Percentiles rank a stretch among this genome's conserved stretches.
Evolutionary conservation across 1,284 basidiomycete genomes (phyloP).

Genomic region (Grifola frondosa): DNA sequence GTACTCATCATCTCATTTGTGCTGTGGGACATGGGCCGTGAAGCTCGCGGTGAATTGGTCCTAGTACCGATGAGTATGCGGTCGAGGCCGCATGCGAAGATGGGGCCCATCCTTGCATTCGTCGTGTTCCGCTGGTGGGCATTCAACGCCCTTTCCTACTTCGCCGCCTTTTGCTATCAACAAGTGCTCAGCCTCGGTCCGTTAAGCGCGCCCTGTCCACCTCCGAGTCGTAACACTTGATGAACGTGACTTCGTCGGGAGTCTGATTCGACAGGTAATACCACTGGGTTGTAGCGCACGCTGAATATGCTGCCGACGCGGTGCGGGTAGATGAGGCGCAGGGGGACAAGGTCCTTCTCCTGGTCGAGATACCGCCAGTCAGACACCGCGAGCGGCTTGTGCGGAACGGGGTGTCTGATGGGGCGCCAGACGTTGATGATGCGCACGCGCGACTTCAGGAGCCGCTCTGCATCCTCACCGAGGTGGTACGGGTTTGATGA

Average conservation of each 20-base stretch:
- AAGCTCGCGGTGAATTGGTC: conserved; percentile 29
- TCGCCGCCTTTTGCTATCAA: too few relatives aligned
- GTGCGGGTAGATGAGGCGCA: conserved; percentile 34
- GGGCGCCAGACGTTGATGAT: conserved; percentile 60
- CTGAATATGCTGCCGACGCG: conserved; percentile 37
- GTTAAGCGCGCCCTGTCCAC: conserved; percentile 40
- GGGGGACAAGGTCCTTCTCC: conserved; percentile 35
- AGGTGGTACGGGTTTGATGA: conserved; percentile 87
- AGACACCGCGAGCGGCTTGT: conserved; percentile 48
- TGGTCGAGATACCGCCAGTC: conserved; percentile 43
- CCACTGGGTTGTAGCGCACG: conserved; percentile 43
- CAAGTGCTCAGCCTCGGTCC: too few relatives aligned
- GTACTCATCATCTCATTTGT: conserved; percentile 31
- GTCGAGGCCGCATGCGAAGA: conserved; percentile 32
- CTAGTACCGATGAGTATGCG: conserved; percentile 38
- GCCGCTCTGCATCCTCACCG: conserved; percentile 70
- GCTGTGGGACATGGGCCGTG: conserved; percentile 34
- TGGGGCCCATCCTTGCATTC: conserved; percentile 30
- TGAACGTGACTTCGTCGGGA: conserved; percentile 46
- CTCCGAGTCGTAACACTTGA: conserved; percentile 50
- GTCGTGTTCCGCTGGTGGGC: conserved; percentile 37
- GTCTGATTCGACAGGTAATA: conserved; percentile 47
- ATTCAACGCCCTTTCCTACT: too few relatives aligned
- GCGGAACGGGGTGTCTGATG: conserved; percentile 42
- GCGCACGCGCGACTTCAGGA: conserved; percentile 51